Percentiles rank a stretch among this genome's conserved stretches.
phyloP scores from a whole-genome alignment of 2,329 filamentous ascomycete genomes.

The Gaeumannomyces tritici region DNA sequence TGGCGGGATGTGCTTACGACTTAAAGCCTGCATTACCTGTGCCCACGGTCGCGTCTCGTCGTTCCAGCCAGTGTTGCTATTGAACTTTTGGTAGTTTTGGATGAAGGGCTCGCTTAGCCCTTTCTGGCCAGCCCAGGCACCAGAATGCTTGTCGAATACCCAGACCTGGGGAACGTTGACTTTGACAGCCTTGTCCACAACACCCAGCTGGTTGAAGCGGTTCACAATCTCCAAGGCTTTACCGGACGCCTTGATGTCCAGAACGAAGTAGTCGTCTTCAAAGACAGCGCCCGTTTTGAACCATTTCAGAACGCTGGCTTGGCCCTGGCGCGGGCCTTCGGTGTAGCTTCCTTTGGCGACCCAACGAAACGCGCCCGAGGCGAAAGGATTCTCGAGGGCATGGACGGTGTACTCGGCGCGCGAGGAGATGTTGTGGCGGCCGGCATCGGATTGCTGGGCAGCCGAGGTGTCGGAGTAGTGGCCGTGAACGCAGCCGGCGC shows the following conservation, averaged over 20 bases:
- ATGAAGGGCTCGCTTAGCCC: constrained; percentile 27
- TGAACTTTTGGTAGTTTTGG: constrained; percentile 30
- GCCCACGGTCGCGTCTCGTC: constrained; percentile 19
- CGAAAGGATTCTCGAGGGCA: constrained; percentile 10
- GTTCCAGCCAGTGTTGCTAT: constrained; percentile 31
- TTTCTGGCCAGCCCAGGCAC: constrained; percentile 11
- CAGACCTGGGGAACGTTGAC: constrained; percentile 26
- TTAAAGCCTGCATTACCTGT: constrained; percentile 22
- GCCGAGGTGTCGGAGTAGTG: constrained; percentile 8
- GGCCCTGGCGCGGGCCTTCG: constrained; percentile 17
- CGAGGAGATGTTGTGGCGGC: constrained; percentile 16
- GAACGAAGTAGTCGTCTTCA: constrained; percentile 17
- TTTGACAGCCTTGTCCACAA: constrained; percentile 16
- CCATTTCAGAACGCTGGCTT: constrained; percentile 25
- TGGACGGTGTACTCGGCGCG: too few species aligned
- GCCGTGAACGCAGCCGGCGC: constrained; percentile 13
- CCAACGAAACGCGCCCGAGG: constrained; percentile 16
- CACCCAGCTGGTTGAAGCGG: constrained; percentile 8
- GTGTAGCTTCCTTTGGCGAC: constrained; percentile 20
- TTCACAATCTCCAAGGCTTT: constrained; percentile 17
- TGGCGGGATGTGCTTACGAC: too few species aligned
- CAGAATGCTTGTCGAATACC: constrained; percentile 10
- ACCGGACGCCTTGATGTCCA: constrained; percentile 25
- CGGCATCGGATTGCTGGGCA: constrained; percentile 9
- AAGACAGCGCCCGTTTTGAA: constrained; percentile 27